phyloP scores from a whole-genome alignment of 2,329 filamentous ascomycete species.

The Fusarium vanettenii region DNA sequence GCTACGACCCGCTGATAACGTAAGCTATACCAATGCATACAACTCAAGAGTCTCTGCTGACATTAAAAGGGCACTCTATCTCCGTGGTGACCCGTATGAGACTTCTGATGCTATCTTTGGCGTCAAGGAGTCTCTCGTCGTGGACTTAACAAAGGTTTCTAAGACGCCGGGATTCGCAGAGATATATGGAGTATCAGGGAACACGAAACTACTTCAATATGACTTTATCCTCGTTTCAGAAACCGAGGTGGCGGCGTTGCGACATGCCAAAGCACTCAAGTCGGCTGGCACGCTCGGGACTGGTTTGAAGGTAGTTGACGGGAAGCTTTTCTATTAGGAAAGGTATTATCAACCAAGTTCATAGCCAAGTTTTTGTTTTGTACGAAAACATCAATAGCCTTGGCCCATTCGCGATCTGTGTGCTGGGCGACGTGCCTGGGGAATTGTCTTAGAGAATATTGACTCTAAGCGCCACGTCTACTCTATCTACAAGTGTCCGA shows the following conservation, averaged over 20 bases:
- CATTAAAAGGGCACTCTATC: slow-evolving; percentile 73
- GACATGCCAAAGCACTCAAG: slow-evolving; percentile 5
- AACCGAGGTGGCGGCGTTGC: not conserved
- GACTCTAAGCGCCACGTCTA: not conserved
- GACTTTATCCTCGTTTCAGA: slow-evolving; percentile 74
- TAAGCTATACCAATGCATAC: not conserved
- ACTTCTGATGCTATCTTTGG: slow-evolving; percentile 87
- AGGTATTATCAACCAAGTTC: not conserved
- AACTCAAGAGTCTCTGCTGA: not conserved
- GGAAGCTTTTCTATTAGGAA: not conserved
- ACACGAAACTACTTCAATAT: slow-evolving; percentile 72
- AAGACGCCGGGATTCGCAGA: slow-evolving; percentile 60
- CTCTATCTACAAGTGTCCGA: not conserved
- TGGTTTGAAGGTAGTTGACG: not conserved
- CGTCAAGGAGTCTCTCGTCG: slow-evolving; percentile 82
- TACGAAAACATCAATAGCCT: not conserved
- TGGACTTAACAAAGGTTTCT: slow-evolving; percentile 67
- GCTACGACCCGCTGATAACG: not conserved
- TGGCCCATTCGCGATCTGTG: not conserved
- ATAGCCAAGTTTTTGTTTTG: not conserved
- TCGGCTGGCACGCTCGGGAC: not conserved
- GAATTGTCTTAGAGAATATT: not conserved
- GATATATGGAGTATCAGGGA: slow-evolving; percentile 73
- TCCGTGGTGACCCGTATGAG: slow-evolving; percentile 83
- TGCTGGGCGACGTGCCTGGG: not conserved